These are phyloP conservation scores for Holtermannia corniformis DNA, from an alignment of 768 basidiomycete species.

Conservation along the genomic window DNA sequence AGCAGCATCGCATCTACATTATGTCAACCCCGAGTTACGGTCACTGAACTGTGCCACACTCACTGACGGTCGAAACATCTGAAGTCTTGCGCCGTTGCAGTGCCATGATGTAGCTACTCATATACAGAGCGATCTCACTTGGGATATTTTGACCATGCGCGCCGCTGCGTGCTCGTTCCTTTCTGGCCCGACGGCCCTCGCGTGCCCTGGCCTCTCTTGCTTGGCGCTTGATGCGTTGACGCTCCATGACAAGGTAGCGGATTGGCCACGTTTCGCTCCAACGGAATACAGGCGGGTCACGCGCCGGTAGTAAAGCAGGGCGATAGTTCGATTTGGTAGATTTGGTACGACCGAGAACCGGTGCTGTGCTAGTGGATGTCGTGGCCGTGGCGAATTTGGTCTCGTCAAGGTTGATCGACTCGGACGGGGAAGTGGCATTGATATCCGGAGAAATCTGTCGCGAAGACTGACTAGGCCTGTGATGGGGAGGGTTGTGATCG, in stretches of 20 bases:
- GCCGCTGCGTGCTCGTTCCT: slow-evolving; percentile 8
- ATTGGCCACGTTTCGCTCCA: slow-evolving; percentile 22
- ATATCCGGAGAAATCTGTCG: too few relatives aligned
- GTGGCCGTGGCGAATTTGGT: neutral
- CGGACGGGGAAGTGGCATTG: too few relatives aligned
- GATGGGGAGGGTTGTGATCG: slow-evolving; percentile 1
- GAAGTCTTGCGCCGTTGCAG: slow-evolving; percentile 31
- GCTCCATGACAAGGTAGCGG: slow-evolving; percentile 9
- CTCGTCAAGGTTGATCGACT: neutral
- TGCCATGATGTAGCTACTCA: slow-evolving; percentile 27
- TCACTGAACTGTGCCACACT: neutral
- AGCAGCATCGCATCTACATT: slow-evolving; percentile 19
- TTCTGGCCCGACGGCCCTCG: slow-evolving; percentile 5
- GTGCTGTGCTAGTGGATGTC: neutral
- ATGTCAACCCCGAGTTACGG: neutral
- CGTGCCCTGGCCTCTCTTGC: slow-evolving; percentile 7
- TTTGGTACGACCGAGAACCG: neutral
- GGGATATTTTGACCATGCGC: slow-evolving; percentile 32
- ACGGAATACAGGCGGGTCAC: slow-evolving; percentile 25
- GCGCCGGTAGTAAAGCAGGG: slow-evolving; percentile 20
- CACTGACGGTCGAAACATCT: slow-evolving; percentile 32
- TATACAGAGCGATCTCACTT: slow-evolving; percentile 33
- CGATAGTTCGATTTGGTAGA: neutral
- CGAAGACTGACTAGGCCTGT: neutral
- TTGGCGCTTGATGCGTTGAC: slow-evolving; percentile 12